phyloP scores from a whole-genome alignment of 2,329 filamentous ascomycete genomes.

The Clonostachys rhizophaga region DNA sequence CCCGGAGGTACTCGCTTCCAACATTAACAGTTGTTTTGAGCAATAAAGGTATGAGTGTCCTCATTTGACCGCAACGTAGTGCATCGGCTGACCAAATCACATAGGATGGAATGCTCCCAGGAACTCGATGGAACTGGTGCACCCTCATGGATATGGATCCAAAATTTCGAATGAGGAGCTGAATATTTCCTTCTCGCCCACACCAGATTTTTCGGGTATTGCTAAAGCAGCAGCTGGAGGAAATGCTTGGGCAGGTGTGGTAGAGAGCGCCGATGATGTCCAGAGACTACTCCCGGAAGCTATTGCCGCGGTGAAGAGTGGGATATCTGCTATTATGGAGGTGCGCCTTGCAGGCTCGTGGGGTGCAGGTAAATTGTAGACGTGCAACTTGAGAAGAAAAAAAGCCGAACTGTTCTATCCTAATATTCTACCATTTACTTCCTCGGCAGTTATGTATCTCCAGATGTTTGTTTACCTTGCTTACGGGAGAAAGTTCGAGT shows the following conservation, averaged over 20 bases:
- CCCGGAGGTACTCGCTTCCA: slow-evolving; percentile 6
- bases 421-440: too few species aligned
- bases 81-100: slow-evolving; percentile 1
- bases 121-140: slow-evolving; percentile 50
- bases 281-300: slow-evolving; percentile 42
- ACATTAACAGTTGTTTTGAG: slow-evolving; percentile 11
- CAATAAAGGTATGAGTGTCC: slow-evolving; percentile 31
- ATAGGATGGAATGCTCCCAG: slow-evolving; percentile 56
- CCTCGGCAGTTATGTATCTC: too few species aligned
- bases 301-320: slow-evolving; percentile 43
- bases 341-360: too few species aligned
- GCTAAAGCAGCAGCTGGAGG: slow-evolving; percentile 55
- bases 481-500: too few species aligned
- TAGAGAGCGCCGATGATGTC: slow-evolving; percentile 39
- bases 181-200: slow-evolving; percentile 55
- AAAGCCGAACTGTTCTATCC: too few species aligned
- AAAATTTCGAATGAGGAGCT: slow-evolving; percentile 54
- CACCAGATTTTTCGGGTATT: slow-evolving; percentile 55
- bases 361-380: too few species aligned
- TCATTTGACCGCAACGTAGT: slow-evolving; percentile 3
- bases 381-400: too few species aligned
- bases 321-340: slow-evolving; percentile 48
- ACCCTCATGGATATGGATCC: slow-evolving; percentile 51
- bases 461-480: too few species aligned
- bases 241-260: slow-evolving; percentile 41